Percentiles rank a stretch among this genome's conserved stretches.
These are phyloP conservation scores for Fusarium albosuccineum DNA, from an alignment of 2,329 filamentous ascomycete genomes.

Conservation along the genomic window DNA sequence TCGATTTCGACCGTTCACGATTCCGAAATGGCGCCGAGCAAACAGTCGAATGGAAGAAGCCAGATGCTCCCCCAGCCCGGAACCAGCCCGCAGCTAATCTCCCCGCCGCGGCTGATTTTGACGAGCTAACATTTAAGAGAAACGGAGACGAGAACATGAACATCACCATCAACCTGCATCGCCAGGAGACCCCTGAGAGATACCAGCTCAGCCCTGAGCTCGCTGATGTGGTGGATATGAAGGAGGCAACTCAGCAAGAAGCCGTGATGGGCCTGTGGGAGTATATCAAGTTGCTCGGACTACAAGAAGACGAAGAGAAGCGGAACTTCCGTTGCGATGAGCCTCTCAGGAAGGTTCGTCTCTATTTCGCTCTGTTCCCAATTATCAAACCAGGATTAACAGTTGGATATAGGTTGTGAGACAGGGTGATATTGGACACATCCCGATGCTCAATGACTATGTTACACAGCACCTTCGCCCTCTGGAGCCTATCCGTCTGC, in stretches of 20 bases:
- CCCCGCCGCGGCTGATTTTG: slow-evolving; percentile 81
- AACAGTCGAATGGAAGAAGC: slow-evolving; percentile 88
- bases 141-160: slow-evolving; percentile 94
- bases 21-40: slow-evolving; percentile 68
- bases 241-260: slow-evolving; percentile 88
- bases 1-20: slow-evolving; percentile 77
- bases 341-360: slow-evolving; percentile 77
- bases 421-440: slow-evolving; percentile 81
- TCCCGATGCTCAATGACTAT: slow-evolving; percentile 86
- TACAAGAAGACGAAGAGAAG: slow-evolving; percentile 96
- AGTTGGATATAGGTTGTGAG: slow-evolving; percentile 71
- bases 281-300: slow-evolving; percentile 85
- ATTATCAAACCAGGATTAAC: slow-evolving; percentile 41
- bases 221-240: slow-evolving; percentile 86
- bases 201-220: slow-evolving; percentile 84
- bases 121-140: slow-evolving; percentile 91
- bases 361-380: not conserved
- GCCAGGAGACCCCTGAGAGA: slow-evolving; percentile 88
- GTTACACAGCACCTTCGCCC: slow-evolving; percentile 83
- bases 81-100: slow-evolving; percentile 54
- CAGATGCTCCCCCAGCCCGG: slow-evolving; percentile 65
- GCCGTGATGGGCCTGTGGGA: slow-evolving; percentile 95
- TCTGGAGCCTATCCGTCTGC: slow-evolving; percentile 83
- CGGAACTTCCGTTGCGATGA: slow-evolving; percentile 92
- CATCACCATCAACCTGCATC: slow-evolving; percentile 85